phyloP scores from a whole-genome alignment of 306 rosid genomes.

The Mimosa pudica region DNA sequence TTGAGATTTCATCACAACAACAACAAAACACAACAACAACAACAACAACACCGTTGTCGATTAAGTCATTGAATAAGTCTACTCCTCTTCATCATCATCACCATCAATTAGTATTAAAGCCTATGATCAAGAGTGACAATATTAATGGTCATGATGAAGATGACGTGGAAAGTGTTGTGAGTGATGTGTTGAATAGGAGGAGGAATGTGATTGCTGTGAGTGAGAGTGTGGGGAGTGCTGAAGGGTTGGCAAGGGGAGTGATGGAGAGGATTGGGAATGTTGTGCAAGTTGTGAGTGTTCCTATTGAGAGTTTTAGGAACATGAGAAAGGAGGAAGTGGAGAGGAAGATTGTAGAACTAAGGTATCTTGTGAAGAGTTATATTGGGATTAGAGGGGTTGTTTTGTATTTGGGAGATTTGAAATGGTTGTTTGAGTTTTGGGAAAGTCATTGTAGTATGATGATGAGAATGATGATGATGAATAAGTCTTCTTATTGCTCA shows the following conservation, averaged over 20 bases:
- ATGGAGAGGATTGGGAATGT: conserved; percentile 64
- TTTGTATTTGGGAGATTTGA: conserved; percentile 76
- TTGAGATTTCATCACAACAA: conserved; percentile 52
- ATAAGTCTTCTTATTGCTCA: conserved; percentile 42
- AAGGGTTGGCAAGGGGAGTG: conserved; percentile 56
- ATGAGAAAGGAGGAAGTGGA: conserved; percentile 68
- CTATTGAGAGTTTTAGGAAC: conserved; percentile 58
- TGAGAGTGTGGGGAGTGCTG: conserved; percentile 53
- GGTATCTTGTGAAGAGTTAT: conserved; percentile 63
- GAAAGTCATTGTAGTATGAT: conserved; percentile 44
- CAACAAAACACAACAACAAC: conserved; percentile 13
- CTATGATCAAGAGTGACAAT: background rate
- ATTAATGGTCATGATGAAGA: conserved; percentile 18
- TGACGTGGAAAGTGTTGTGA: conserved; percentile 61
- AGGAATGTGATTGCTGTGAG: conserved; percentile 70
- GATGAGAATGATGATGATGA: background rate
- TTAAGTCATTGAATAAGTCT: background rate
- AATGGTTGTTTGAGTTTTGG: conserved; percentile 83
- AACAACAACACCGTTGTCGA: too few relatives aligned
- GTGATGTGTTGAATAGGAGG: conserved; percentile 58
- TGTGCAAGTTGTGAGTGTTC: conserved; percentile 69
- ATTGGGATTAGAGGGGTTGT: conserved; percentile 67
- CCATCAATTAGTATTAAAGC: background rate
- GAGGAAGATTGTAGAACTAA: conserved; percentile 63
- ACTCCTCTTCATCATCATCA: background rate